Evolutionary conservation across 805 yeast species (phyloP).

Genomic region (Lipomyces orientalis): DNA sequence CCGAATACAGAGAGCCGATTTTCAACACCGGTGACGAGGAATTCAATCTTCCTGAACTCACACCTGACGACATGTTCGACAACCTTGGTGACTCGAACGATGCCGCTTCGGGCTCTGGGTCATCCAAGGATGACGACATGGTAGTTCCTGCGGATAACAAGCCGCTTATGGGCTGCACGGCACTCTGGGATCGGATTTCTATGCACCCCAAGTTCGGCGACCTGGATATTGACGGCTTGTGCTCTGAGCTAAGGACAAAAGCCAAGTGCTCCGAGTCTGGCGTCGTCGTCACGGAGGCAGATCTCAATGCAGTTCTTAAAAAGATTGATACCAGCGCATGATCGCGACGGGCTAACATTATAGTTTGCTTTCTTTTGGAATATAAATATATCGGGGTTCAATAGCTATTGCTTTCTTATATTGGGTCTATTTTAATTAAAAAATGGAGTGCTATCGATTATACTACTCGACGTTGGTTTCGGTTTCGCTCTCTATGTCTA

Average conservation of each 20-base stretch:
- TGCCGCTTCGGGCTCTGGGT: neutral
- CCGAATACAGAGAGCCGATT: conserved; percentile 39
- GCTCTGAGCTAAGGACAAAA: conserved; percentile 84
- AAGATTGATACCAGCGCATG: conserved; percentile 23
- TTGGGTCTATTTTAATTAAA: neutral
- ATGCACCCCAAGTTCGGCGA: conserved; percentile 93
- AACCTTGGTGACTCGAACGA: conserved; percentile 3
- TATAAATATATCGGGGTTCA: neutral
- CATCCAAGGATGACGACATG: conserved; percentile 43
- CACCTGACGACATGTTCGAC: conserved; percentile 46
- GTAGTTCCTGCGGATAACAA: conserved; percentile 68
- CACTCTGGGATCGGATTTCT: conserved; percentile 95
- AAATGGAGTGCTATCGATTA: neutral
- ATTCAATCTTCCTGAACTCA: conserved; percentile 44
- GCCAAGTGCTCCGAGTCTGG: conserved; percentile 96
- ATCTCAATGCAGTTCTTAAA: conserved; percentile 58
- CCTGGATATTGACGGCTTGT: conserved; percentile 91
- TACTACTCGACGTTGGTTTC: neutral
- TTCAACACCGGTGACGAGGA: conserved; percentile 41
- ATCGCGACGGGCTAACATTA: neutral
- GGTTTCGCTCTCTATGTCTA: neutral
- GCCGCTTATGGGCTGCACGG: conserved; percentile 72
- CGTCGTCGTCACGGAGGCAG: conserved; percentile 80
- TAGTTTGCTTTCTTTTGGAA: conserved; percentile 11
- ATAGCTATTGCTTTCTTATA: neutral